Conservation (phyloP, 441 rosid species). For the Erodium trifolium region DNA sequence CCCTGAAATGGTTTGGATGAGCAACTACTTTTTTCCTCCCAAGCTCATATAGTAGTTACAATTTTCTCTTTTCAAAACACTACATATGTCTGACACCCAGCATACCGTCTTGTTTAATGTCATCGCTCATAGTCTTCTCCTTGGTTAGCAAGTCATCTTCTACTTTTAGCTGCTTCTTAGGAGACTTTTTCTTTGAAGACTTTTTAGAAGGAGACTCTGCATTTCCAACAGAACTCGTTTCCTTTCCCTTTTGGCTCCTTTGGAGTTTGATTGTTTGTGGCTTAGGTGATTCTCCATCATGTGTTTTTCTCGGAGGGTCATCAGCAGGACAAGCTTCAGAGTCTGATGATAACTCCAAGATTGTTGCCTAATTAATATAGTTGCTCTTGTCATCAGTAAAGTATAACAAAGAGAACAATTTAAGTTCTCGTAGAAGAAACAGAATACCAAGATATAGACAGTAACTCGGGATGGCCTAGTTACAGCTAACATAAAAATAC, state of each 20-base stretch:
- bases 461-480: background rate
- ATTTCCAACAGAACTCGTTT: slow-evolving; percentile 23
- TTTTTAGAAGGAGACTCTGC: slow-evolving; percentile 33
- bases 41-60: no score
- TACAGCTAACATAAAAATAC: background rate
- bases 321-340: slow-evolving; percentile 47
- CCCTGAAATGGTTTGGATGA: no score
- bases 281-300: slow-evolving; percentile 17
- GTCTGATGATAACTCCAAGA: slow-evolving; percentile 58
- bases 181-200: slow-evolving; percentile 42
- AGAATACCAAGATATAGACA: background rate
- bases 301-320: slow-evolving; percentile 19
- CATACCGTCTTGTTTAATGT: slow-evolving; percentile 35
- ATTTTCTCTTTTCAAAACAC: no score
- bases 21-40: no score
- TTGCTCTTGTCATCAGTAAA: slow-evolving; percentile 18
- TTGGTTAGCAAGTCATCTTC: slow-evolving; percentile 25
- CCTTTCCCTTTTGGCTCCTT: slow-evolving; percentile 31
- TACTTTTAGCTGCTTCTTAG: slow-evolving; percentile 30
- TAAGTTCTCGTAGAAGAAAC: background rate
- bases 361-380: slow-evolving; percentile 34
- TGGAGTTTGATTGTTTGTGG: slow-evolving; percentile 21
- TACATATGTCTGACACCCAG: no score
- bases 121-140: slow-evolving; percentile 29
- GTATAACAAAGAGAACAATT: slow-evolving; percentile 4